These are phyloP conservation scores for Boletus smithii DNA, from an alignment of 1,284 basidiomycete genomes.

Conservation along the genomic window DNA sequence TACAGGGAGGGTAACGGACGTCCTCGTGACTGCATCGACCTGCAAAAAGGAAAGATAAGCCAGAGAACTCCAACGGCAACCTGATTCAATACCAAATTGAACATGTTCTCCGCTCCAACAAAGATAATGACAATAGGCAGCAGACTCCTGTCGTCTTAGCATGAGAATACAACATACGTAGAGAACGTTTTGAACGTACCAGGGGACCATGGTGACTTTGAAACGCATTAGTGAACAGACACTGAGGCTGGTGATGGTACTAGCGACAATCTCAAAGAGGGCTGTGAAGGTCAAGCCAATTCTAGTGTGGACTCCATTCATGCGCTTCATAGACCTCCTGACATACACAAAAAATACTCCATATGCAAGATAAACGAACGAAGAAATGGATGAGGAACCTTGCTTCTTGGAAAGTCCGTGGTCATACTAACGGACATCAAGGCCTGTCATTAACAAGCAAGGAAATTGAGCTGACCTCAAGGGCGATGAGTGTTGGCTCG, in stretches of 20 bases:
- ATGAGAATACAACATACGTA: constrained; percentile 9
- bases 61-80: neutral
- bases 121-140: constrained; percentile 94
- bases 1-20: constrained; percentile 86
- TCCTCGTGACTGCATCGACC: constrained; percentile 88
- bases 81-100: constrained; percentile 67
- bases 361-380: constrained; percentile 79
- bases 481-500: constrained; percentile 63
- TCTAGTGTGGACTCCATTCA: constrained; percentile 86
- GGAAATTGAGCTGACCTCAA: constrained; percentile 52
- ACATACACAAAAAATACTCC: constrained; percentile 77
- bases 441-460: neutral
- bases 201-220: constrained; percentile 83
- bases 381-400: constrained; percentile 59
- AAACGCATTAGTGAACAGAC: constrained; percentile 86
- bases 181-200: constrained; percentile 42
- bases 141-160: constrained; percentile 55
- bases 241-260: constrained; percentile 90
- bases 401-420: constrained; percentile 41
- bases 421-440: constrained; percentile 45
- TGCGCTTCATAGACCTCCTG: constrained; percentile 71
- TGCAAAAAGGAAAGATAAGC: constrained; percentile 30
- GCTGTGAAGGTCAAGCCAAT: constrained; percentile 93
- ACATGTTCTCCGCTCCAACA: constrained; percentile 97
- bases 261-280: constrained; percentile 84